Evolutionary conservation across 441 rosid species (phyloP).

Genomic region (Arabidopsis hybrid): DNA sequence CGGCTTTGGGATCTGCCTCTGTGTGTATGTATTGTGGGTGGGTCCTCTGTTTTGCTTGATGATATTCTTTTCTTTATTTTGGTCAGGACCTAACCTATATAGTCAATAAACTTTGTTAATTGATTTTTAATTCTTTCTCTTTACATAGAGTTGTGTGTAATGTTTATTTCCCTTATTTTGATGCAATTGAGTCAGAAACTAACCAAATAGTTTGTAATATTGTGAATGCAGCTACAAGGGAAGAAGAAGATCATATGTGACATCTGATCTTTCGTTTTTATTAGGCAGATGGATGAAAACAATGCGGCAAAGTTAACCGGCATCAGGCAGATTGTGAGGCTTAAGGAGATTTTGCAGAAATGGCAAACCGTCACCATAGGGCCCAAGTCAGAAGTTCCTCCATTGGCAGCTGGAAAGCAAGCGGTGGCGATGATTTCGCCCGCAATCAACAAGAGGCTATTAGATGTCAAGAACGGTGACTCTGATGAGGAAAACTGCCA

Average conservation of each 20-base stretch:
- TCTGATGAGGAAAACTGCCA: slow-evolving; percentile 84
- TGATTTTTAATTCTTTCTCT: not conserved
- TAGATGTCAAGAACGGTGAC: slow-evolving; percentile 53
- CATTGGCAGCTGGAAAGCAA: slow-evolving; percentile 30
- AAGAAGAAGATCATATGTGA: slow-evolving; percentile 57
- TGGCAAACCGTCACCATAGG: slow-evolving; percentile 81
- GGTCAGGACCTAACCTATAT: too few species aligned
- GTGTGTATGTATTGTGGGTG: slow-evolving; percentile 1
- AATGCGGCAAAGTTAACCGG: slow-evolving; percentile 68
- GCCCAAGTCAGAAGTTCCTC: slow-evolving; percentile 46
- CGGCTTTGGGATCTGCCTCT: slow-evolving; percentile 11
- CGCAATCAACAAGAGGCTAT: slow-evolving; percentile 56
- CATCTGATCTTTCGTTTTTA: slow-evolving; percentile 43
- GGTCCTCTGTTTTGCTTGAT: slow-evolving; percentile 32
- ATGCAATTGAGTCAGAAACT: not conserved
- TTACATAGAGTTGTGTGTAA: not conserved
- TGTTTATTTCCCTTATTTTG: not conserved
- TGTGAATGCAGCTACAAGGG: slow-evolving; percentile 28
- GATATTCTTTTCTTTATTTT: not conserved
- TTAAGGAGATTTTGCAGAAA: slow-evolving; percentile 82
- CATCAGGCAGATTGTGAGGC: slow-evolving; percentile 78
- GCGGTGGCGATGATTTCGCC: slow-evolving; percentile 47
- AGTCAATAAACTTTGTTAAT: not conserved
- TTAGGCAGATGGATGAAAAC: slow-evolving; percentile 63
- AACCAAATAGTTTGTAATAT: not conserved